Evolutionary conservation across 306 rosid genomes (phyloP), one percentile per base, ranked within the genome.

Genomic region (Dicorynia guianensis): DNA sequence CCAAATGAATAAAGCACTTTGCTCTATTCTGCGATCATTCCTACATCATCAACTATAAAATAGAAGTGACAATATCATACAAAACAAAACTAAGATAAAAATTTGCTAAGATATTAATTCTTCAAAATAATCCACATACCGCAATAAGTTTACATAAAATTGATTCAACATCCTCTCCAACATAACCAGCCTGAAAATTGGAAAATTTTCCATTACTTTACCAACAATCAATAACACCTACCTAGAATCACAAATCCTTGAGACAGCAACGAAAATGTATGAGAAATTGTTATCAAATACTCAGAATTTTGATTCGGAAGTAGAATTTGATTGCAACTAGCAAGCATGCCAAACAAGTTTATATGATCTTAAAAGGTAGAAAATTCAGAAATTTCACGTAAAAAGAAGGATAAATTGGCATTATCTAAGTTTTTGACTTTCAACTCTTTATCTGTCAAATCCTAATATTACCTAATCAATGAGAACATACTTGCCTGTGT

Each of bases 91-190:
- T n/a, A 36, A 50, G 30, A 43, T 25, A 52, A 54, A 61, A 35
- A 48, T 18, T 25, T 62, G 53, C 47, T 49, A 49, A 34, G 20
- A 63, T 14, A 30, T 59, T 63, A 63, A 67, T 61, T 48, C 13
- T 46, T 58, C 62, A 58, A 67, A 78, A 85, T 20, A 49, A 46
- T 49, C 19, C 62, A 76, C 93, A 74, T 88, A 94, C 98, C 87
- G 87, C 90, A 70, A 94, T 96, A 79, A 94, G 85, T 82, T 94
- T 94, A 63, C 90, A 79, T 81, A 94, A 84, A 82, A 94, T 90
- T 48, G 98, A 94, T 80, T 94, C 98, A 0, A 94, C 98, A 74
- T 94, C 97, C 83, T 94, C 97, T 80, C 98, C 98, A 67, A 94
- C 98, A 83, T 94, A 94, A 74, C 98, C 98, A 25, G 98, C 98